Evolutionary conservation across 163 green algal genomes (phyloP), one percentile per base, ranked within the genome.

Genomic region (Volvox carteri): DNA sequence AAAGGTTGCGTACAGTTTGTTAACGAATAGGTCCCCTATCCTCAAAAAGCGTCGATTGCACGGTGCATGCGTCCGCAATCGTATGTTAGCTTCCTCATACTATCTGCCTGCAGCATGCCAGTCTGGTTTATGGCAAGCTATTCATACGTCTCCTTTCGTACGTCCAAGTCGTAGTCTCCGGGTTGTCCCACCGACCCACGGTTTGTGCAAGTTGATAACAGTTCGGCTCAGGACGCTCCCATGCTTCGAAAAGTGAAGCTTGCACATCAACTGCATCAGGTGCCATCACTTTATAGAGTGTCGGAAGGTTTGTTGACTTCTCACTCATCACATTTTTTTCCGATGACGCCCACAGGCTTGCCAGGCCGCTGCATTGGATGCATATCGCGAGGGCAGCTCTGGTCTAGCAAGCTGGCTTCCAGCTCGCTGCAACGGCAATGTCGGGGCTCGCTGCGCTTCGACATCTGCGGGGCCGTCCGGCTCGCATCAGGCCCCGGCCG

Each of bases 101-200:
- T n/a, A n/a, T n/a, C n/a, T n/a, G n/a, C n/a, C n/a, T n/a, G n/a
- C n/a, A n/a, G n/a, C n/a, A n/a, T n/a, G n/a, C n/a, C n/a, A n/a
- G n/a, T n/a, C n/a, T n/a, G n/a, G n/a, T n/a, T n/a, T n/a, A n/a
- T n/a, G n/a, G n/a, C n/a, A n/a, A n/a, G n/a, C n/a, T n/a, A n/a
- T n/a, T n/a, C n/a, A n/a, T n/a, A n/a, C n/a, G n/a, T n/a, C n/a
- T n/a, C n/a, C n/a, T n/a, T n/a, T n/a, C n/a, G n/a, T n/a, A n/a
- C n/a, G n/a, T n/a, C n/a, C n/a, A n/a, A n/a, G n/a, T n/a, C n/a
- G n/a, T n/a, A n/a, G n/a, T n/a, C n/a, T n/a, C 1, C 12, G 30
- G 54, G 54, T 23, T 72, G 60, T 72, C 67, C 67, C 67, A 76
- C 67, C 67, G 67, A 76, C 67, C 67, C 67, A 76, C 67, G 37